Percentiles rank a stretch among this genome's conserved stretches.
phyloP scores from a whole-genome alignment of 306 rosid genomes.

The Mimosa bimucronata region DNA sequence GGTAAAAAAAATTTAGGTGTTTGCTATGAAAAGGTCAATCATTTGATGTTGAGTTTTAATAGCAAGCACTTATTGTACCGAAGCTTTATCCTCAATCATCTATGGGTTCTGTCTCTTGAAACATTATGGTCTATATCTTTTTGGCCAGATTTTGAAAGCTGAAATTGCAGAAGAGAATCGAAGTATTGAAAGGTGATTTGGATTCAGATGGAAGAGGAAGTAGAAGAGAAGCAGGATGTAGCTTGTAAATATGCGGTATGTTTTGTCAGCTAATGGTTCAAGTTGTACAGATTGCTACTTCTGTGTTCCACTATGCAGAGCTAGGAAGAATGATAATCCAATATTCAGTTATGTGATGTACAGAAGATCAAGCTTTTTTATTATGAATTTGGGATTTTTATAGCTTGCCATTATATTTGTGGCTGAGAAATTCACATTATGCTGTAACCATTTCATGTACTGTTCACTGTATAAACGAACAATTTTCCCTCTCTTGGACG shows the following conservation, averaged over 20 bases:
- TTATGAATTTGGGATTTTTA: slow-evolving; percentile 47
- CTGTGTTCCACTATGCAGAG: slow-evolving; percentile 37
- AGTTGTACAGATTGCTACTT: slow-evolving; percentile 41
- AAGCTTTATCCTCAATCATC: neutral
- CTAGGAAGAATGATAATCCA: slow-evolving; percentile 45
- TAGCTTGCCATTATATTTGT: slow-evolving; percentile 41
- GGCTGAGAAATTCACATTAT: slow-evolving; percentile 44
- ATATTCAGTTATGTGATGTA: slow-evolving; percentile 50
- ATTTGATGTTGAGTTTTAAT: neutral
- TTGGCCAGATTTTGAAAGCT: slow-evolving; percentile 35
- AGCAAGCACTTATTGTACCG: neutral
- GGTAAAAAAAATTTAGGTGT: neutral
- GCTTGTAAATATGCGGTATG: slow-evolving; percentile 66
- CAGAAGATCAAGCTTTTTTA: slow-evolving; percentile 46
- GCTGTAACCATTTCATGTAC: slow-evolving; percentile 40
- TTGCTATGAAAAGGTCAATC: neutral
- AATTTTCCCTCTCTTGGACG: slow-evolving; percentile 38
- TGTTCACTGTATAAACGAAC: slow-evolving; percentile 44
- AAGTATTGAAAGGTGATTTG: slow-evolving; percentile 37
- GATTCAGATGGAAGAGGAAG: slow-evolving; percentile 43
- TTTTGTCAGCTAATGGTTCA: slow-evolving; percentile 42
- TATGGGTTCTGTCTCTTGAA: slow-evolving; percentile 37
- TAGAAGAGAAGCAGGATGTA: slow-evolving; percentile 50
- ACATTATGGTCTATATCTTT: slow-evolving; percentile 36
- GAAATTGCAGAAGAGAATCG: slow-evolving; percentile 38